A percentile compares a stretch with the other conserved stretches of the same genome.
phyloP scores from a whole-genome alignment of 306 rosid genomes.

The Cicer judaicum region DNA sequence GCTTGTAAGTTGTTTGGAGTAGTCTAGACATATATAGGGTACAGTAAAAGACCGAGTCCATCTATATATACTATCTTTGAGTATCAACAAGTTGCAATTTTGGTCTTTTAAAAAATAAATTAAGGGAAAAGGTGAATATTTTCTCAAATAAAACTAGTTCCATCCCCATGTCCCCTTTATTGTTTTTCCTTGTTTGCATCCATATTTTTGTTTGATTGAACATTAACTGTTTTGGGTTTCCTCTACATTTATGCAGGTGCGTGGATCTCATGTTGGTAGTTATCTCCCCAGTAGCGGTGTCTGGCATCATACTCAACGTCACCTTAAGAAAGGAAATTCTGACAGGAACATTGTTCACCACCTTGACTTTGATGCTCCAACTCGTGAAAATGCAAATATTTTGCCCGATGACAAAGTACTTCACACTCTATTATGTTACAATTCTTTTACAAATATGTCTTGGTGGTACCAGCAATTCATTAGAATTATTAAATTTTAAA shows the following conservation, averaged over 20 bases:
- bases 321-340: conserved; percentile 74
- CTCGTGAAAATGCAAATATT: conserved; percentile 92
- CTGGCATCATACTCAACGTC: conserved; percentile 91
- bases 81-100: background rate
- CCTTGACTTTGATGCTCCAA: conserved; percentile 97
- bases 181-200: conserved; percentile 27
- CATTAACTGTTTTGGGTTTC: conserved; percentile 17
- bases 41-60: background rate
- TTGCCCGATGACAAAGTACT: conserved; percentile 86
- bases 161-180: conserved; percentile 4
- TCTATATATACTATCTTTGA: background rate
- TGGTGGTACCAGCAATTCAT: background rate
- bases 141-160: background rate
- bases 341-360: conserved; percentile 70
- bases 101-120: background rate
- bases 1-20: background rate
- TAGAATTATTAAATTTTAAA: conserved; percentile 3
- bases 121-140: background rate
- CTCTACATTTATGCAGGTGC: conserved; percentile 61
- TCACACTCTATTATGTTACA: conserved; percentile 30
- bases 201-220: conserved; percentile 16
- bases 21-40: background rate
- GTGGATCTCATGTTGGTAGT: conserved; percentile 94
- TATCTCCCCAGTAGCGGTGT: conserved; percentile 89
- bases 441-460: conserved; percentile 39